Evolutionary conservation across 805 yeast genomes (phyloP), one percentile per base, ranked within the genome.

Genomic region (Diddensiella caesifluorescens): DNA sequence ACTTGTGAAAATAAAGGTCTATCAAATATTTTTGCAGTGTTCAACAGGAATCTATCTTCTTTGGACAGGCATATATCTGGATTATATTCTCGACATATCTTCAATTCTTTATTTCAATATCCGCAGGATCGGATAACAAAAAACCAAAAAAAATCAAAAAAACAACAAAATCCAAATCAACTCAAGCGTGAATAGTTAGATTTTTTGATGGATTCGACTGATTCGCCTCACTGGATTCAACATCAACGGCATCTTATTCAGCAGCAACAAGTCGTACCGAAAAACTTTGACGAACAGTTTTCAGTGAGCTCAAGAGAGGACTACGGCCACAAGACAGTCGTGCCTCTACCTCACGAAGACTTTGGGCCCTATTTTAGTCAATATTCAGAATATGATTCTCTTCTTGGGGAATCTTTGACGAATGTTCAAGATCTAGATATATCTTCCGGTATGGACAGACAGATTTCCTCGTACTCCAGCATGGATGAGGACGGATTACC

Each of bases 371-470:
- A 61, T 44, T 55, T 64, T 32, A 67, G 73, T 25, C 68, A 71
- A 36, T 72, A 69, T 50, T 45, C 57, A 18, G 50, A 52, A 22
- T 71, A 70, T 56, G 69, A 71, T 39, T 74, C 78, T 22, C 64
- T 77, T 26, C 65, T 82, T 44, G 74, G 75, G 30, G 79, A 77
- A 48, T 71, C 83, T 2, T 60, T 80, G 29, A 63, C 70, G 10
- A 71, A 73, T 0, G 59, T 78, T 20, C 80, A 75, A 55, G 87
- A 80, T 41, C 67, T 82, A 45, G 84, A 75, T 51, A 81, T 82
- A 34, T 81, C 85, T n/a, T 38, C 44, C 12, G 45, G 43, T 34
- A 29, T 19, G 12, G 27, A 34, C 23, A 16, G 18, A 10, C 23
- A 9, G 10, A 22, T 12, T n/a, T 18, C 28, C 7, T 31, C 25